Conservation (phyloP, 768 basidiomycete species). For the Hericium coralloides region DNA sequence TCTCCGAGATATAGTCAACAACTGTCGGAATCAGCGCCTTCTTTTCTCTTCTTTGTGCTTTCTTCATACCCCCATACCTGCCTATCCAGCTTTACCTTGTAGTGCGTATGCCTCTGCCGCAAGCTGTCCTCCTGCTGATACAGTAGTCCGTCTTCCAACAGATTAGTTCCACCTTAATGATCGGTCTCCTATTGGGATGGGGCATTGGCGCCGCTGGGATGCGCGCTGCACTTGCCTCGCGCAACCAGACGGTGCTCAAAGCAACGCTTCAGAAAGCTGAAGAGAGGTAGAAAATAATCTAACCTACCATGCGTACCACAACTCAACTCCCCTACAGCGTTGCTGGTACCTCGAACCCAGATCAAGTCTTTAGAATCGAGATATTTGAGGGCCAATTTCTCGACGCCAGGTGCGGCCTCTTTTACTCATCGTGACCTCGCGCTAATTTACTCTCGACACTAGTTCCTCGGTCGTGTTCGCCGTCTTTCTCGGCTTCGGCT, state of each 20-base stretch:
- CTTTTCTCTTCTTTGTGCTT: background rate
- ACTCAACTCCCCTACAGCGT: slow-evolving; percentile 12
- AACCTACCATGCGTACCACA: too few relatives aligned
- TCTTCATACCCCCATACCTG: background rate
- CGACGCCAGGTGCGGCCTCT: slow-evolving; percentile 27
- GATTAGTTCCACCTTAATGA: slow-evolving; percentile 33
- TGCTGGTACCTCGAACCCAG: slow-evolving; percentile 29
- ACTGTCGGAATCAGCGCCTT: background rate
- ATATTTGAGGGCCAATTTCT: slow-evolving; percentile 44
- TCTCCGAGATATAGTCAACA: background rate
- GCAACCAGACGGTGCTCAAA: slow-evolving; percentile 25
- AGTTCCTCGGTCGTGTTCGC: slow-evolving; percentile 39
- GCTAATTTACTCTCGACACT: background rate
- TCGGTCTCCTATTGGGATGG: slow-evolving; percentile 46
- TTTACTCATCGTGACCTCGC: background rate
- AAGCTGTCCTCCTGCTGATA: background rate
- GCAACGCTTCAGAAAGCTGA: slow-evolving; percentile 20
- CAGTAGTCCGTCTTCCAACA: slow-evolving; percentile 10
- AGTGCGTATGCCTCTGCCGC: background rate
- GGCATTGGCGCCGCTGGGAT: slow-evolving; percentile 45
- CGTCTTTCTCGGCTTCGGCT: slow-evolving; percentile 37
- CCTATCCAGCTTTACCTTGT: background rate
- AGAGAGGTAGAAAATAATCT: slow-evolving; percentile 20
- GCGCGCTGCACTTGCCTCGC: slow-evolving; percentile 35
- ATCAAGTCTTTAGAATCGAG: slow-evolving; percentile 26